A percentile compares a stretch with the other conserved stretches of the same genome.
Evolutionary conservation across 352 stramenopile species (phyloP).

Genomic region (Phytophthora citrophthora): DNA sequence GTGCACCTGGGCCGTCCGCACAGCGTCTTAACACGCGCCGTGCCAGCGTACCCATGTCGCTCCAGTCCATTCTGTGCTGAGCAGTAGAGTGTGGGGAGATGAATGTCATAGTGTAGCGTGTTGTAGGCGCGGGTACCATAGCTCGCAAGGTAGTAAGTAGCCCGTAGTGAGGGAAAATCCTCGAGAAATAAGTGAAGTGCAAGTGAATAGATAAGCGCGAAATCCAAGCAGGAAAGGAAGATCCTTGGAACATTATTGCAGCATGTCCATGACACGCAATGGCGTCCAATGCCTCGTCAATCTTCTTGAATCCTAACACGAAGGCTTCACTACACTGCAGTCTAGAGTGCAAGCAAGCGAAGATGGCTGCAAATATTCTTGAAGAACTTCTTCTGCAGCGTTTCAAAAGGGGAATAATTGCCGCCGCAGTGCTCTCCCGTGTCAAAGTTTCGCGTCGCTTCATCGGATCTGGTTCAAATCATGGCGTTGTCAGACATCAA

Average conservation of each 20-base stretch:
- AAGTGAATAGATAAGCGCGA: slow-evolving; percentile 4
- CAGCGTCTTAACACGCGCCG: slow-evolving; percentile 47
- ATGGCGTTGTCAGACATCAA: slow-evolving; percentile 5
- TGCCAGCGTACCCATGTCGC: slow-evolving; percentile 61
- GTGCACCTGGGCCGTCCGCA: slow-evolving; percentile 4
- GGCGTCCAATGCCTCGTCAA: background rate
- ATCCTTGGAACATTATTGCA: slow-evolving; percentile 23
- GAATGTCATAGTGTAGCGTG: slow-evolving; percentile 29
- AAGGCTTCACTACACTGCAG: no score
- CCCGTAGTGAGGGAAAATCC: slow-evolving; percentile 5
- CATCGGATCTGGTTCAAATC: background rate
- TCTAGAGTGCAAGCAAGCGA: no score
- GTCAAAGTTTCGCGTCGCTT: slow-evolving; percentile 20
- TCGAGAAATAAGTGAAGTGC: slow-evolving; percentile 5
- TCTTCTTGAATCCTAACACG: background rate
- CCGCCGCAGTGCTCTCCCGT: slow-evolving; percentile 1
- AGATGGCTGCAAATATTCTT: no score
- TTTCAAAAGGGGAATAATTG: slow-evolving; percentile 11
- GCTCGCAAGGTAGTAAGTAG: background rate
- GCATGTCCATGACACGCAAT: slow-evolving; percentile 17
- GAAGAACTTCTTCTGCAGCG: background rate
- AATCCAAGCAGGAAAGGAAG: slow-evolving; percentile 17
- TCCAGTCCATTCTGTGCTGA: slow-evolving; percentile 81
- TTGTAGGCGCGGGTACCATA: background rate
- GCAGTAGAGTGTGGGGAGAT: background rate